A percentile compares a stretch with the other conserved stretches of the same genome.
Evolutionary conservation across 225 moss, liverwort and hornwort species (phyloP).

Genomic region (Pseudisothecium myosuroides): DNA sequence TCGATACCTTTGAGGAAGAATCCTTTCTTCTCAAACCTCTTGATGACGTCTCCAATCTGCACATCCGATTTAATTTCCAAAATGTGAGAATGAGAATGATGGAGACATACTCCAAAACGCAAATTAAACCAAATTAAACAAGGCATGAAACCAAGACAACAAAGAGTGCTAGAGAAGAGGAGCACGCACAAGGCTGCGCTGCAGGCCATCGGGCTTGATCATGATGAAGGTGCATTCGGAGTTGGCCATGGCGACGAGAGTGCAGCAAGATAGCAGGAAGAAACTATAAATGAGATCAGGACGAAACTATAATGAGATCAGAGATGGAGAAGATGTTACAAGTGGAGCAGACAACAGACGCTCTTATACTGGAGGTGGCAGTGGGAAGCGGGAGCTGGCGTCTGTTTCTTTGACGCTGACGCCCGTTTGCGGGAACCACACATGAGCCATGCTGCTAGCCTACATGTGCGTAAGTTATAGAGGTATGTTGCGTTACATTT

Average conservation of each 20-base stretch:
- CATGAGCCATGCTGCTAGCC: neutral
- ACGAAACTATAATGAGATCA: no score
- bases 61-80: neutral
- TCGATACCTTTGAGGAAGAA: slow-evolving; percentile 51
- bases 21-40: slow-evolving; percentile 77
- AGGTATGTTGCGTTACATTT: no score
- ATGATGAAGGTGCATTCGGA: slow-evolving; percentile 63
- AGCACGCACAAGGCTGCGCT: slow-evolving; percentile 32
- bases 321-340: neutral
- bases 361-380: neutral
- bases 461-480: neutral
- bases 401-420: neutral
- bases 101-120: neutral
- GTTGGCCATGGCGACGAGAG: slow-evolving; percentile 20
- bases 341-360: neutral
- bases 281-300: no score
- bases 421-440: neutral
- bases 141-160: no score
- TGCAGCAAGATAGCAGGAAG: neutral
- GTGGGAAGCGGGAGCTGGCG: neutral
- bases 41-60: slow-evolving; percentile 71
- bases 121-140: neutral
- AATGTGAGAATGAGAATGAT: neutral
- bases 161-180: neutral
- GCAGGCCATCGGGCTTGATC: slow-evolving; percentile 74